A percentile compares a stretch with the other conserved stretches of the same genome.
Evolutionary conservation across 805 yeast genomes (phyloP).

Genomic region (Wickerhamomyces silvicola): DNA sequence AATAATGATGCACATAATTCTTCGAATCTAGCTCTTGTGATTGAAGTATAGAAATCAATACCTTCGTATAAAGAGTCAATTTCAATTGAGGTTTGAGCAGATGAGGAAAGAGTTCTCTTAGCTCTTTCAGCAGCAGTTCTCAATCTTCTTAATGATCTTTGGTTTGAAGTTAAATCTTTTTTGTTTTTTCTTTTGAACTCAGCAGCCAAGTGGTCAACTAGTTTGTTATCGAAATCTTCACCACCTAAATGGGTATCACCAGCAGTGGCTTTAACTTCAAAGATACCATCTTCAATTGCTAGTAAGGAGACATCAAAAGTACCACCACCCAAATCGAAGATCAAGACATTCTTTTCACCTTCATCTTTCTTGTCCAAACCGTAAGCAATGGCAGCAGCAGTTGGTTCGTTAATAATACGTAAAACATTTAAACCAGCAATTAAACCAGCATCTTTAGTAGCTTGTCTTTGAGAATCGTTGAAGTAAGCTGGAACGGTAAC

Average conservation of each 20-base stretch:
- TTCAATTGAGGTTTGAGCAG: constrained; percentile 93
- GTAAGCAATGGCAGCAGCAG: constrained; percentile 98
- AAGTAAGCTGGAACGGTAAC: constrained; percentile 77
- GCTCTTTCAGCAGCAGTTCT: constrained; percentile 99
- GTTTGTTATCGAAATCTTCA: constrained; percentile 97
- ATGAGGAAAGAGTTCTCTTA: constrained; percentile 95
- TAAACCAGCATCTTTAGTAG: constrained; percentile 78
- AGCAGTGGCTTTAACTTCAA: constrained; percentile 96
- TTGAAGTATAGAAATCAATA: constrained; percentile 88
- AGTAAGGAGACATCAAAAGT: constrained; percentile 94
- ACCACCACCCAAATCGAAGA: constrained; percentile 98
- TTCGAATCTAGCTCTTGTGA: constrained; percentile 98
- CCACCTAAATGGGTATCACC: constrained; percentile 99
- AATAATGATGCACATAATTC: constrained; percentile 88
- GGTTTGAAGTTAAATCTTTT: constrained; percentile 80
- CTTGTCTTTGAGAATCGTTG: constrained; percentile 78
- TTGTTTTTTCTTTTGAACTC: constrained; percentile 96
- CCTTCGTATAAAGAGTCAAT: constrained; percentile 94
- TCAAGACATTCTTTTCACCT: constrained; percentile 81
- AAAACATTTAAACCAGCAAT: constrained; percentile 73
- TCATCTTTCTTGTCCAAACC: constrained; percentile 88
- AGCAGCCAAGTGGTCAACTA: constrained; percentile 85
- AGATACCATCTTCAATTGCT: constrained; percentile 92
- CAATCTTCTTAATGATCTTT: constrained; percentile 96
- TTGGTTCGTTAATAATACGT: constrained; percentile 75